These are phyloP conservation scores for Collybia nuda DNA, from an alignment of 768 basidiomycete species.

Conservation along the genomic window DNA sequence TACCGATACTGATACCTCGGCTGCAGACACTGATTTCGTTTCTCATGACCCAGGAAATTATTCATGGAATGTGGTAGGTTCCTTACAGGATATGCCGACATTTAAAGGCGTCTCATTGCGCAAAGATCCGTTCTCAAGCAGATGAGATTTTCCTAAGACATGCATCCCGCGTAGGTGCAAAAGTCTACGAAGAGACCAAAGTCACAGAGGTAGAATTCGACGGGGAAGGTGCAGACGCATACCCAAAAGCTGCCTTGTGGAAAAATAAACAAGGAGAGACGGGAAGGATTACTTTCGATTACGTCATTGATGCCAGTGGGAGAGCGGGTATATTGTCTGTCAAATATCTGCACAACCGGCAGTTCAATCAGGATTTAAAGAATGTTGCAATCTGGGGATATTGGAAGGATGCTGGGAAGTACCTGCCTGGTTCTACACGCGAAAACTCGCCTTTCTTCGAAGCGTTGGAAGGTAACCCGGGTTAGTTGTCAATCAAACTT, in stretches of 20 bases:
- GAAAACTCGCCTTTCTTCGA: slow-evolving; percentile 54
- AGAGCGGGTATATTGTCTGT: slow-evolving; percentile 58
- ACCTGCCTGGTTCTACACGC: slow-evolving; percentile 36
- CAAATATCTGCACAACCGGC: slow-evolving; percentile 56
- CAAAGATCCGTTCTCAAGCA: slow-evolving; percentile 54
- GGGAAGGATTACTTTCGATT: slow-evolving; percentile 53
- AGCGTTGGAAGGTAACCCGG: slow-evolving; percentile 44
- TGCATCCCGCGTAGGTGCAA: slow-evolving; percentile 43
- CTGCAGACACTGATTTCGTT: slow-evolving; percentile 58
- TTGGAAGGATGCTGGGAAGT: slow-evolving; percentile 50
- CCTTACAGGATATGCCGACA: too few relatives aligned
- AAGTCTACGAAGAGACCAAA: slow-evolving; percentile 46
- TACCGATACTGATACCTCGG: neutral
- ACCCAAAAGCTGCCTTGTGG: slow-evolving; percentile 40
- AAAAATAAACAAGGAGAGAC: slow-evolving; percentile 21
- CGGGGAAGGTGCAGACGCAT: slow-evolving; percentile 19
- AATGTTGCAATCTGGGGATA: slow-evolving; percentile 73
- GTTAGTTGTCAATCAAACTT: neutral
- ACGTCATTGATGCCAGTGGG: slow-evolving; percentile 63
- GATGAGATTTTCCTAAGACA: slow-evolving; percentile 60
- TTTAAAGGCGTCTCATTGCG: too few relatives aligned
- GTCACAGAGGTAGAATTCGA: slow-evolving; percentile 48
- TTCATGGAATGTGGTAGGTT: slow-evolving; percentile 62
- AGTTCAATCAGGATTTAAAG: slow-evolving; percentile 48
- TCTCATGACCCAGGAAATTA: slow-evolving; percentile 43